A percentile compares a stretch with the other conserved stretches of the same genome.
Conservation (phyloP, 768 basidiomycete genomes). For the Lentinula sp. region DNA sequence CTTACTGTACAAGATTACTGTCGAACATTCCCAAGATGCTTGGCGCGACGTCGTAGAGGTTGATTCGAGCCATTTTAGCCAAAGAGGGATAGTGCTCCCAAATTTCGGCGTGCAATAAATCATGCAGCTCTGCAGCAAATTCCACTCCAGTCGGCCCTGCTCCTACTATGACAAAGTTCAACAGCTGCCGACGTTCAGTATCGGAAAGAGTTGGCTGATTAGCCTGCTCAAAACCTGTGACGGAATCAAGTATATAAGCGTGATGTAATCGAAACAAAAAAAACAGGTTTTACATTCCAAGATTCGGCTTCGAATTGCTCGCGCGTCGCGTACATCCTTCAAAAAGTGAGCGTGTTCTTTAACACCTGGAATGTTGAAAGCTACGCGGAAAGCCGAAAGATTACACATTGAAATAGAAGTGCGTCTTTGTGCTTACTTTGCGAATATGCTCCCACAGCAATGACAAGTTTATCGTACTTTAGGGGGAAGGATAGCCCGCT, state of each 20-base stretch:
- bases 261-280: background rate
- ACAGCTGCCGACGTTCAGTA: slow-evolving; percentile 51
- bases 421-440: slow-evolving; percentile 48
- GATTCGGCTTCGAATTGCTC: slow-evolving; percentile 63
- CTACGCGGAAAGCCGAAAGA: slow-evolving; percentile 21
- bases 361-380: slow-evolving; percentile 68
- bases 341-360: slow-evolving; percentile 80
- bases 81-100: slow-evolving; percentile 56
- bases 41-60: slow-evolving; percentile 78
- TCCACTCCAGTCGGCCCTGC: slow-evolving; percentile 78
- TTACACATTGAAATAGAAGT: background rate
- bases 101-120: slow-evolving; percentile 67
- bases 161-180: slow-evolving; percentile 87
- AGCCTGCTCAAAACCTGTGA: slow-evolving; percentile 75
- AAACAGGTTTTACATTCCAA: slow-evolving; percentile 51
- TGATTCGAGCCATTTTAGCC: slow-evolving; percentile 60
- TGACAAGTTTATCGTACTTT: slow-evolving; percentile 74
- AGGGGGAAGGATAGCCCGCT: slow-evolving; percentile 44
- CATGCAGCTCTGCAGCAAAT: slow-evolving; percentile 79
- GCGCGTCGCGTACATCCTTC: slow-evolving; percentile 74
- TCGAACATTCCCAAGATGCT: slow-evolving; percentile 75
- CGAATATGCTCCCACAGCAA: slow-evolving; percentile 81
- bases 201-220: slow-evolving; percentile 76
- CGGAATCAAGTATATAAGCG: background rate
- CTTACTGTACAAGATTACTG: slow-evolving; percentile 50